Evolutionary conservation across 768 basidiomycete species (phyloP), one percentile per base, ranked within the genome.

Genomic region (Daedaleopsis sinensis): DNA sequence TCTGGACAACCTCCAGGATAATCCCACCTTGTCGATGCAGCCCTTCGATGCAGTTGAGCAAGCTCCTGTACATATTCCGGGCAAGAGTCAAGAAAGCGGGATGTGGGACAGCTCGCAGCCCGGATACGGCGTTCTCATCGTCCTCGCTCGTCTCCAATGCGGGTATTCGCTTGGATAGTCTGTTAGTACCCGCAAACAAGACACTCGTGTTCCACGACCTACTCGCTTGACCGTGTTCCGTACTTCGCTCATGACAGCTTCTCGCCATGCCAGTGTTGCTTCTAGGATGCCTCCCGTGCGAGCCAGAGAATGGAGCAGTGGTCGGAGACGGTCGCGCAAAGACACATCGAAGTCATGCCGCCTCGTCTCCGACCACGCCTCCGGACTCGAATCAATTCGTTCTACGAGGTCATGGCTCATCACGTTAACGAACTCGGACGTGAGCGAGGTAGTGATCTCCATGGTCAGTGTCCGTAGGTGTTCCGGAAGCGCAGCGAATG

Each of bases 391-490:
- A 59, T 70, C 65, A 32, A 85, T 79, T 19, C 87, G 82, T 51
- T 84, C 80, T 3, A 82, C 75, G 37, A 95, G 76, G 72, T 93
- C 92, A 51, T 80, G 78, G 50, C 83, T 81, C 32, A 96, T 80
- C 3, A 89, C 82, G 24, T 80, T 79, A n/a, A 93, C 85, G 2
- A 96, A 78, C 70, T 96, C 94, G 18, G 84, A 79, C 7, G 93
- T 87, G 23, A 97, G 77, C 0, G 91, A 90, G 2, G 82, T 77
- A 0, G 90, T 85, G 64, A 97, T 93, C 67, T 94, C 86, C 68
- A 85, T 78, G 0, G 88, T 88, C 43, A 96, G 76, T 1, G 78
- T 76, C n/a, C 82, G 84, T 15, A 97, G 78, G 66, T 91, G 89
- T 6, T 78, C 70, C 0, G 94, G 94, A 13, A 97, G 81, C 11